A percentile compares a stretch with the other conserved stretches of the same genome.
phyloP scores from a whole-genome alignment of 2,329 filamentous ascomycete genomes.

The Trichoderma citrinoviride region DNA sequence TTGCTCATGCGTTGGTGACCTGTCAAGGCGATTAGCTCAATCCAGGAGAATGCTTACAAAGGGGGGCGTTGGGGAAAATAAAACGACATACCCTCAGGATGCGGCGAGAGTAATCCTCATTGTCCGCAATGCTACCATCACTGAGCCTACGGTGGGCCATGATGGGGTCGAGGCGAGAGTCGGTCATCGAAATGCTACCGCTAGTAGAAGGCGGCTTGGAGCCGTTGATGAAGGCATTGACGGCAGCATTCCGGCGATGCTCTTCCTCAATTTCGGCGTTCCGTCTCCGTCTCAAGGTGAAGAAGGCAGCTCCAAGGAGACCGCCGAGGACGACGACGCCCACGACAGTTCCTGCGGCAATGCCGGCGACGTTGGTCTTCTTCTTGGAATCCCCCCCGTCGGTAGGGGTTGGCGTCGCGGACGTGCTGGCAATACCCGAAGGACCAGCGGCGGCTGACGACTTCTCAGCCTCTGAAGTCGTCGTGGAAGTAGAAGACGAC shows the following conservation, averaged over 20 bases:
- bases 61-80: not conserved
- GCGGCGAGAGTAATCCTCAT: slow-evolving; percentile 92
- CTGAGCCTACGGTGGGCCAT: slow-evolving; percentile 82
- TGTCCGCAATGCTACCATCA: slow-evolving; percentile 94
- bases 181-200: slow-evolving; percentile 68
- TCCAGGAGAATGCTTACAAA: not conserved
- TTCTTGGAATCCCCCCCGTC: slow-evolving; percentile 36
- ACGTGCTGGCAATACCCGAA: slow-evolving; percentile 27
- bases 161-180: slow-evolving; percentile 82
- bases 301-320: slow-evolving; percentile 65
- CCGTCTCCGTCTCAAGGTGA: slow-evolving; percentile 72
- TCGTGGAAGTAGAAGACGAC: slow-evolving; percentile 24
- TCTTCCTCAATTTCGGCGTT: slow-evolving; percentile 80
- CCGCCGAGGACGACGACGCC: slow-evolving; percentile 69
- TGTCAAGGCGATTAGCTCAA: slow-evolving; percentile 31
- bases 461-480: not conserved
- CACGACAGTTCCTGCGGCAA: slow-evolving; percentile 84
- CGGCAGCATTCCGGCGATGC: slow-evolving; percentile 75
- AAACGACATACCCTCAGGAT: slow-evolving; percentile 78
- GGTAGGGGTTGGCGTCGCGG: slow-evolving; percentile 23
- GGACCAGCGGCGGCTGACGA: slow-evolving; percentile 9
- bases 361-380: slow-evolving; percentile 71
- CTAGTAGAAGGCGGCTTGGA: slow-evolving; percentile 61
- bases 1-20: slow-evolving; percentile 59
- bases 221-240: slow-evolving; percentile 70